Base-by-base conservation (phyloP, 139 green algal genomes). In the Spirogloea muscicola region DNA sequence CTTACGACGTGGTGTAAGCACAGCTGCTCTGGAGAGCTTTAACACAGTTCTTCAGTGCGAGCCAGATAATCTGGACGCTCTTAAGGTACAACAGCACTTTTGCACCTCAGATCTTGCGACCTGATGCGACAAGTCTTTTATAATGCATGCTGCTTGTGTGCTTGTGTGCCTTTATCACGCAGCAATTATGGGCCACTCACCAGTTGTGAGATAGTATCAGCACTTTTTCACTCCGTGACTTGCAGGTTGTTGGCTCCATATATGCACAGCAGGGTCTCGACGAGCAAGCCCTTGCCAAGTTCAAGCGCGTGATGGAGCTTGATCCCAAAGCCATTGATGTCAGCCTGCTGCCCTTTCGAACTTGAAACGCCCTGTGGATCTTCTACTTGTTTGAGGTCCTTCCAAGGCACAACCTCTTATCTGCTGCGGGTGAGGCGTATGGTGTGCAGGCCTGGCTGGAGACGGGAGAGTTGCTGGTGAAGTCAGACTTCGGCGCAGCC, bases 391-490 rank as follows among this genome's bases (percentile, higher is more conserved):
- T n/a, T n/a, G n/a, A n/a, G n/a, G n/a, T n/a, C n/a, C n/a, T n/a
- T n/a, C n/a, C n/a, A n/a, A n/a, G n/a, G n/a, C n/a, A n/a, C n/a
- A n/a, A n/a, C n/a, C 13, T 36, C 57, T 41, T 65, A 58, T 39
- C 29, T 16, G 13, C 16, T 16, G 57, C 31, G 13, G 13, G 31
- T 65, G 16, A 46, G 13, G 31, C 13, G 13, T 18, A 58, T 65
- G 57, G 13, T 58, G 29, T 58, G 16, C 63, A 72, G 63, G 31
- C 63, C 34, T 94, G 88, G 91, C 87, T 93, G 82, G 78, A 90
- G 84, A 81, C 95, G 62, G 91, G 84, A 1, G 91, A 96, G 62
- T 66, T 96, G 73, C 77, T 89, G 46, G 84, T 85, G 2, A 36
- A 34, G 27, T 37, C 25, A 9, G 51, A 76, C 68, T 49, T 43